A percentile compares a stretch with the other conserved stretches of the same genome.
These are phyloP conservation scores for Nitzschia palea DNA, from an alignment of 108 stramenopile genomes.

Conservation along the genomic window DNA sequence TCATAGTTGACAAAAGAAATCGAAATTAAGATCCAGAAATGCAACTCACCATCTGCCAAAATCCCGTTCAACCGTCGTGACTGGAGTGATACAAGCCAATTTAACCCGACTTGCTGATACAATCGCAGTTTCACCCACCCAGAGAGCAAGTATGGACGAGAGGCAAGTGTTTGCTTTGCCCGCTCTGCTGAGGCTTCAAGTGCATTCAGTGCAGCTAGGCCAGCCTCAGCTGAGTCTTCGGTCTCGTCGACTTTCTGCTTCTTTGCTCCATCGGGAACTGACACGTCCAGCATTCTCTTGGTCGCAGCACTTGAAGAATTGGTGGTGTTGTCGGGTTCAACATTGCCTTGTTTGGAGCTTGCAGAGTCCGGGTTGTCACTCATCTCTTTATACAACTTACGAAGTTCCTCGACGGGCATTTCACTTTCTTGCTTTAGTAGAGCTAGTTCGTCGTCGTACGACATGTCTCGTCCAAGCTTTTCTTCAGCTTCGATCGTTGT, in stretches of 20 bases:
- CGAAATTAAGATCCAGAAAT: neutral
- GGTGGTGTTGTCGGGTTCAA: slow-evolving; percentile 4
- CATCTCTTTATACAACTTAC: slow-evolving; percentile 53
- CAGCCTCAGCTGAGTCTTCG: slow-evolving; percentile 23
- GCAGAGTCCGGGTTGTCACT: neutral
- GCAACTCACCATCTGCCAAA: slow-evolving; percentile 92
- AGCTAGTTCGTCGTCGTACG: slow-evolving; percentile 64
- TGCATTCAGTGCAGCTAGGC: slow-evolving; percentile 26
- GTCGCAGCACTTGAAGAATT: neutral
- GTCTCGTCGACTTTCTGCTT: slow-evolving; percentile 7
- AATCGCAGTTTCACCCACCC: slow-evolving; percentile 85
- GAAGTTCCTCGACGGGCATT: slow-evolving; percentile 76
- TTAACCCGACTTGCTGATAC: slow-evolving; percentile 96
- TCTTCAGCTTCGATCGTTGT: slow-evolving; percentile 78
- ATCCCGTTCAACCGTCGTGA: slow-evolving; percentile 96
- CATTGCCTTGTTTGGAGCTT: neutral
- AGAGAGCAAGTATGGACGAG: slow-evolving; percentile 74
- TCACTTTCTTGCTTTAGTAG: slow-evolving; percentile 64
- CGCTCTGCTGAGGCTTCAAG: slow-evolving; percentile 59
- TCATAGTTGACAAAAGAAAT: neutral
- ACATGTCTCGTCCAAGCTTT: slow-evolving; percentile 65
- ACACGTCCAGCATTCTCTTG: neutral
- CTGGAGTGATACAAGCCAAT: slow-evolving; percentile 96
- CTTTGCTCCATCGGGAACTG: neutral
- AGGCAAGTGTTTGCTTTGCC: slow-evolving; percentile 63